Evolutionary conservation across 495 filamentous ascomycete genomes (phyloP), one percentile per base, ranked within the genome.

Genomic region (Penicillium turbatum): DNA sequence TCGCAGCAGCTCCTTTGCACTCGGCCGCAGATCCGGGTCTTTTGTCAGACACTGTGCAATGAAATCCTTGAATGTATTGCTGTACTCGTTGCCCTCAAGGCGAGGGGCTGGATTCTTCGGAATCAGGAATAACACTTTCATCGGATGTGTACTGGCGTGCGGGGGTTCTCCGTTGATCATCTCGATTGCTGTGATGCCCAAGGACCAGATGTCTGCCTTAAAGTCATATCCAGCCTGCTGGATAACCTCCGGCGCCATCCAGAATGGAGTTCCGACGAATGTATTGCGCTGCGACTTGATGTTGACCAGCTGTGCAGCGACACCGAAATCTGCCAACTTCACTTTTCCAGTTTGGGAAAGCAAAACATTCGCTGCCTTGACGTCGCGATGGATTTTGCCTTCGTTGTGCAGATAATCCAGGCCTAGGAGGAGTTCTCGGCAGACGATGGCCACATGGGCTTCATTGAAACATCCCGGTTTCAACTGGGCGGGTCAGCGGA

Each of bases 191-290:
- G 93, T 96, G 60, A 98, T 97, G 6, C 93, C 93, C 40, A 98
- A 72, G 2, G 92, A 97, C 93, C 93, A 98, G 39, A 98, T 92
- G 67, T 98, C 93, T 17, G 93, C 93, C 72, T 95, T 95, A 74
- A 89, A 95, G 69, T 96, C 92, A 59, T 98, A 97, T 26, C 93
- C 93, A 48, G 88, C 83, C 73, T 97, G 92, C 70, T 97, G 87
- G 59, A 98, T 98, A 15, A 98, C 93, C 67, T 98, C 93, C 7
- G 93, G 93, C 5, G 93, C 93, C 93, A 98, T 98, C 93, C 93
- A 98, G 73, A 95, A 98, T 0, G 93, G 93, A 4, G 93, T 98
- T 7, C 93, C 93, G n/a, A 98, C 93, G 63, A 98, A 97, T 0
- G 93, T 98, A 61, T 96, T 95, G 21, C 93, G 87, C 74, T 96